These are phyloP conservation scores for Incumbomyces lentus DNA, from an alignment of 2,329 filamentous ascomycete species.

Conservation along the genomic window DNA sequence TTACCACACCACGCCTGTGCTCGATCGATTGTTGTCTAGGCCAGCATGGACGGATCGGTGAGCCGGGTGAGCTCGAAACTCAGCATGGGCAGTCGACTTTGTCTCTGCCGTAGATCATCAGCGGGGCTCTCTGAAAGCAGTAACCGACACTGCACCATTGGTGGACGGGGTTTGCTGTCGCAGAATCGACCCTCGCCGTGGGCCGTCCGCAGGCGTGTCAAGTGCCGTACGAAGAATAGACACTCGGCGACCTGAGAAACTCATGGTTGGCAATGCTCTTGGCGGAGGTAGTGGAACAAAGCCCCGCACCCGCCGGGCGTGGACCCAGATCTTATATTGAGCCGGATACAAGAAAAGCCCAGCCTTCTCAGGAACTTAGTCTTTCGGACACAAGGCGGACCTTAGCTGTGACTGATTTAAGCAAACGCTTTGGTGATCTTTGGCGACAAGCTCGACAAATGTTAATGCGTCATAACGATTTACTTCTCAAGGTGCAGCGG, in stretches of 20 bases:
- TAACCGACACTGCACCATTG: conserved; percentile 29
- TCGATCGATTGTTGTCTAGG: conserved; percentile 75
- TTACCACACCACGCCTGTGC: conserved; percentile 90
- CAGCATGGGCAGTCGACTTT: conserved; percentile 72
- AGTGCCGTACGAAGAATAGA: conserved; percentile 29
- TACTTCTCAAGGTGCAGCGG: too few relatives aligned
- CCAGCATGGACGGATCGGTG: conserved; percentile 85
- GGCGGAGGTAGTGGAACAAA: background rate
- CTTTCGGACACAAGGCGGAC: too few relatives aligned
- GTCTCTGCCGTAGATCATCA: conserved; percentile 47
- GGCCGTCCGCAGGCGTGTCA: conserved; percentile 22
- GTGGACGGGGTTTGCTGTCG: conserved; percentile 35
- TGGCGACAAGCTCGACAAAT: too few relatives aligned
- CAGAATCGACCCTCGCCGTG: conserved; percentile 31
- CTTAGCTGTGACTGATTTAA: too few relatives aligned
- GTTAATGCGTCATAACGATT: too few relatives aligned
- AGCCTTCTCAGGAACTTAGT: too few relatives aligned
- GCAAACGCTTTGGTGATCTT: too few relatives aligned
- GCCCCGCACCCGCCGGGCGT: background rate
- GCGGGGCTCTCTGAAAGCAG: conserved; percentile 9
- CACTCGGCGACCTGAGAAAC: conserved; percentile 36
- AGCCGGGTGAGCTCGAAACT: conserved; percentile 83
- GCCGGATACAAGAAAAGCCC: too few relatives aligned
- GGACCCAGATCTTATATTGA: background rate
- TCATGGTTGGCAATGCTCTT: conserved; percentile 27